phyloP scores from a whole-genome alignment of 164 flowering plant genomes.

The Tetracentron sinense region DNA sequence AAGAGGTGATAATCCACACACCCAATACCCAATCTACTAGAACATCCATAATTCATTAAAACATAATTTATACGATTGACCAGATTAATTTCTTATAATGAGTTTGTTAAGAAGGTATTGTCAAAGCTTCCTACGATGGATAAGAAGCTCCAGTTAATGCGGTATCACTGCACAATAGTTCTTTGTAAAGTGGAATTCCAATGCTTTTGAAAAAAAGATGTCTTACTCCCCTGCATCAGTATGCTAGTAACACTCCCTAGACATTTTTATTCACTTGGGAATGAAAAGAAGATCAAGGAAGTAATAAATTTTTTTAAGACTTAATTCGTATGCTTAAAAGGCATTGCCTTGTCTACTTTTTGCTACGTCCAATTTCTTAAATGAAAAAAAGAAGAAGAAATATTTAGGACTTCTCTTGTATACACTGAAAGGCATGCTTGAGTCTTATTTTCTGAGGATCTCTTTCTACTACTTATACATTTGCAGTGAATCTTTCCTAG shows the following conservation, averaged over 20 bases:
- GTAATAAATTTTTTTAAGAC: too few species aligned
- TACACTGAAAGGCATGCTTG: too few species aligned
- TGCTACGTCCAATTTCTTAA: neutral
- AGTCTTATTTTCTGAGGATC: too few species aligned
- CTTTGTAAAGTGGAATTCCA: slow-evolving; percentile 55
- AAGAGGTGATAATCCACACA: slow-evolving; percentile 42
- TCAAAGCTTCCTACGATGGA: slow-evolving; percentile 42
- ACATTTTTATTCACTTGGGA: neutral
- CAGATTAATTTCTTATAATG: slow-evolving; percentile 3
- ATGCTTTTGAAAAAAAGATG: slow-evolving; percentile 44
- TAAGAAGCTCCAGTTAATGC: slow-evolving; percentile 56
- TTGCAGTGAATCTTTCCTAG: slow-evolving; percentile 24
- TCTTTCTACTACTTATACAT: too few species aligned
- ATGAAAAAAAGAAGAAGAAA: too few species aligned
- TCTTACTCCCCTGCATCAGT: slow-evolving; percentile 26
- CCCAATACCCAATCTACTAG: too few species aligned
- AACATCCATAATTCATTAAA: too few species aligned
- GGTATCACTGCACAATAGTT: slow-evolving; percentile 48
- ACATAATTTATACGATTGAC: slow-evolving; percentile 5
- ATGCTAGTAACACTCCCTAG: slow-evolving; percentile 29
- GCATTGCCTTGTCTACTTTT: slow-evolving; percentile 1
- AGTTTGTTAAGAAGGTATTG: slow-evolving; percentile 44
- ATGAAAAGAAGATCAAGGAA: neutral
- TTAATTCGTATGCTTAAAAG: too few species aligned
- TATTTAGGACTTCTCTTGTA: too few species aligned